These are phyloP conservation scores for Solanum medicagineum DNA, from an alignment of 257 asterid species.

Conservation along the genomic window DNA sequence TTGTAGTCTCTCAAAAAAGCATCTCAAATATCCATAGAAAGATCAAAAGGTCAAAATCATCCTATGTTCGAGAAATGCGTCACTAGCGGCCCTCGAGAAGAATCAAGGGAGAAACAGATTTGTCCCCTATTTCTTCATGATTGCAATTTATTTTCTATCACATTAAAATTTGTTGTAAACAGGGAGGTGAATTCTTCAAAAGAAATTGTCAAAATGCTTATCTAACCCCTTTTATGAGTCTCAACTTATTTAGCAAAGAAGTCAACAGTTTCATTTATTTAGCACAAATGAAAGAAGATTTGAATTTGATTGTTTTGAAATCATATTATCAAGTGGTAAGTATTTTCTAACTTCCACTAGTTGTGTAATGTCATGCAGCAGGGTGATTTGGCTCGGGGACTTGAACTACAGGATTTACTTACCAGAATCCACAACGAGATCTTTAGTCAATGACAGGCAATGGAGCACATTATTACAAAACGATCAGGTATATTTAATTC, in stretches of 20 bases:
- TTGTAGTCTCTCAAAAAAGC: too few species aligned
- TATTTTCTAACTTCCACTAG: neutral
- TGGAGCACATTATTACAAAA: conserved; percentile 41
- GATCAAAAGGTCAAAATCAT: too few species aligned
- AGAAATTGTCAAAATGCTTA: neutral
- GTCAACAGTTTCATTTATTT: neutral
- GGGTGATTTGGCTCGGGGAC: conserved; percentile 64
- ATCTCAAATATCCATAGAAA: too few species aligned
- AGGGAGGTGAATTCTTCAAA: too few species aligned
- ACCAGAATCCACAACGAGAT: conserved; percentile 45
- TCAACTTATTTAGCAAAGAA: neutral
- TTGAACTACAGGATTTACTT: conserved; percentile 55
- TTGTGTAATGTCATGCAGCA: conserved; percentile 15
- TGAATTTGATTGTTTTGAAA: neutral
- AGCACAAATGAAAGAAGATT: neutral
- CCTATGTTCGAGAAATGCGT: too few species aligned
- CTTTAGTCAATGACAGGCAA: conserved; percentile 30
- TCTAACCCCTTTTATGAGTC: neutral
- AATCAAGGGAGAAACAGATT: too few species aligned
- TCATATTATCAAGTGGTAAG: neutral
- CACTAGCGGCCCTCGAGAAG: too few species aligned
- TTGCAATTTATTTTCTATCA: too few species aligned
- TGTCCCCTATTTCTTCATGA: too few species aligned
- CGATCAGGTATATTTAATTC: conserved; percentile 36
- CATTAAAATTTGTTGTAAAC: too few species aligned